phyloP scores from a whole-genome alignment of 2,329 filamentous ascomycete genomes.

The Colletotrichum sp. region DNA sequence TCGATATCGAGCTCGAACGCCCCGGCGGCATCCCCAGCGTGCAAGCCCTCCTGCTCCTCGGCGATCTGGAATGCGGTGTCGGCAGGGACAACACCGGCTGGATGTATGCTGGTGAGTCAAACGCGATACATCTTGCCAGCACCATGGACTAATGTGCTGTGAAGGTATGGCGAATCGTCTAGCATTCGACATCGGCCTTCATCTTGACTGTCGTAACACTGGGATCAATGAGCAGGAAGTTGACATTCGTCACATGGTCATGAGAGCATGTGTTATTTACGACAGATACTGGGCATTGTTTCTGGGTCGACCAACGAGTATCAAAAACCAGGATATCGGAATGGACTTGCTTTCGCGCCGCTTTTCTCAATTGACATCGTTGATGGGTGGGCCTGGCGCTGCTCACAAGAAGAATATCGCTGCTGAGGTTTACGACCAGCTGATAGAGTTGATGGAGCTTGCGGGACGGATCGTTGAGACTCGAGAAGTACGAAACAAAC shows the following conservation, averaged over 20 bases:
- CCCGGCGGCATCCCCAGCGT: slow-evolving; percentile 58
- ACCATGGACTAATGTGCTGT: slow-evolving; percentile 2
- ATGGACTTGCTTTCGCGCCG: slow-evolving; percentile 51
- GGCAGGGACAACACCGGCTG: slow-evolving; percentile 59
- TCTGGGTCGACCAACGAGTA: slow-evolving; percentile 56
- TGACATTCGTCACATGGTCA: slow-evolving; percentile 54
- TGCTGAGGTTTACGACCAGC: slow-evolving; percentile 52
- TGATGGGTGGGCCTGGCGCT: slow-evolving; percentile 35
- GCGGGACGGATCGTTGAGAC: slow-evolving; percentile 57
- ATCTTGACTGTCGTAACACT: slow-evolving; percentile 47
- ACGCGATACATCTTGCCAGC: slow-evolving; percentile 25
- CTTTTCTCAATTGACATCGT: slow-evolving; percentile 46
- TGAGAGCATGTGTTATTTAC: slow-evolving; percentile 57
- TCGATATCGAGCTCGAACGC: slow-evolving; percentile 57
- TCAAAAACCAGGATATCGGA: slow-evolving; percentile 57
- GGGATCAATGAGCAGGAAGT: slow-evolving; percentile 51
- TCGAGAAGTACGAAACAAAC: slow-evolving; percentile 36
- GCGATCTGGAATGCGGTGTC: slow-evolving; percentile 58
- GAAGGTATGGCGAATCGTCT: slow-evolving; percentile 49
- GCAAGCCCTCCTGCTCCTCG: slow-evolving; percentile 55
- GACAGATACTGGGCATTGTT: slow-evolving; percentile 63
- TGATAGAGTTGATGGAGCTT: slow-evolving; percentile 61
- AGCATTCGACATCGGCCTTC: slow-evolving; percentile 53
- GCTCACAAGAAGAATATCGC: slow-evolving; percentile 23
- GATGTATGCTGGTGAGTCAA: slow-evolving; percentile 55